These are phyloP conservation scores for Tympanopsis confertula DNA, from an alignment of 2,329 filamentous ascomycete species.

Conservation along the genomic window DNA sequence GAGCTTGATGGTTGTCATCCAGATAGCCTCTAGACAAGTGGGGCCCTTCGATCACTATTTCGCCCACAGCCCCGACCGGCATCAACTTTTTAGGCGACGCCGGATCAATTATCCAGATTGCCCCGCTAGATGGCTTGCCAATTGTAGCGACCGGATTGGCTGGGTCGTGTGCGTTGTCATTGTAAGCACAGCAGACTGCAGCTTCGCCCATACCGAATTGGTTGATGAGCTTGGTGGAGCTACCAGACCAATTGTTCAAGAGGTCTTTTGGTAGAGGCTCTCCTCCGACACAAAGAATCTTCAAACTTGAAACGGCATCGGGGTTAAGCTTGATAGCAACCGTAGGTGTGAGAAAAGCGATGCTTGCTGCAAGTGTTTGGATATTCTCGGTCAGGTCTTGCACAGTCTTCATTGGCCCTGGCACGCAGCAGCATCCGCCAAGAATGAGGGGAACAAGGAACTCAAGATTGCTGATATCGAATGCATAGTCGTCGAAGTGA, in stretches of 20 bases:
- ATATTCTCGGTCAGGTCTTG: background rate
- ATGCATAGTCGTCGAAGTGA: constrained; percentile 14
- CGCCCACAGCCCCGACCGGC: constrained; percentile 14
- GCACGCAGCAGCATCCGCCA: constrained; percentile 14
- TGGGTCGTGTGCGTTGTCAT: constrained; percentile 6
- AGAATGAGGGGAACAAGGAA: constrained; percentile 9
- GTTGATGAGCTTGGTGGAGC: constrained; percentile 9
- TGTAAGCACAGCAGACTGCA: constrained; percentile 11
- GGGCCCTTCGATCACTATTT: constrained; percentile 15
- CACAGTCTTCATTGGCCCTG: constrained; percentile 5
- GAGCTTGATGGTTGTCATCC: constrained; percentile 7
- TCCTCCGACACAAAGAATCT: constrained; percentile 12
- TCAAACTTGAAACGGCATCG: constrained; percentile 7
- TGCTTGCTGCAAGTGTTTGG: background rate
- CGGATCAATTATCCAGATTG: constrained; percentile 15
- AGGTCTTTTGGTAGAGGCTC: constrained; percentile 12
- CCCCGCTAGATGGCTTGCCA: constrained; percentile 7
- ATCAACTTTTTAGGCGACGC: constrained; percentile 7
- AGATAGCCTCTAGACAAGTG: constrained; percentile 13
- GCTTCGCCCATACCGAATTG: constrained; percentile 15
- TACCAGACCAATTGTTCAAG: constrained; percentile 7
- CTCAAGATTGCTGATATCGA: constrained; percentile 15
- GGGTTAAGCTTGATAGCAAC: constrained; percentile 5
- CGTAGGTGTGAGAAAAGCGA: background rate
- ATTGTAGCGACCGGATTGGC: constrained; percentile 3